A percentile compares a stretch with the other conserved stretches of the same genome.
phyloP scores from a whole-genome alignment of 257 asterid species.

The Cinchona pubescens region DNA sequence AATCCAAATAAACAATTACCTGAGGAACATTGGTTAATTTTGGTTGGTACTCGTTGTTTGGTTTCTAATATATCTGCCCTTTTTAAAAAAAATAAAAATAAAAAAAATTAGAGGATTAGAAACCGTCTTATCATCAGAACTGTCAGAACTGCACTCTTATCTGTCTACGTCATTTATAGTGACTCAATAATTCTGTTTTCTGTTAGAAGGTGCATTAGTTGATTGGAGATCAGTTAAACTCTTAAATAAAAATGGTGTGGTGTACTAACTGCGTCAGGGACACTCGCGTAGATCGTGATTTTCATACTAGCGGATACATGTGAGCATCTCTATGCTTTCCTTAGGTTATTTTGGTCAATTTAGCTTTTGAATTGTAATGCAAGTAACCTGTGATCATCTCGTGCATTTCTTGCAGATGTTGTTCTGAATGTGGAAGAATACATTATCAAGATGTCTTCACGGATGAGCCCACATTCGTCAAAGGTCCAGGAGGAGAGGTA shows the following conservation, averaged over 20 bases:
- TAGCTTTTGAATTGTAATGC: neutral
- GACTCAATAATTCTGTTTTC: neutral
- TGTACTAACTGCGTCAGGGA: conserved; percentile 21
- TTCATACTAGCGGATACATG: conserved; percentile 17
- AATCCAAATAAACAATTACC: neutral
- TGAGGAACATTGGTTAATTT: neutral
- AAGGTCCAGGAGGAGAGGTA: conserved; percentile 28
- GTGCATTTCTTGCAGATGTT: conserved; percentile 18
- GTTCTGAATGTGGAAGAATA: conserved; percentile 28
- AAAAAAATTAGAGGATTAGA: too few relatives aligned
- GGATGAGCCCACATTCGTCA: conserved; percentile 24
- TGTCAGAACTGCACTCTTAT: too few relatives aligned
- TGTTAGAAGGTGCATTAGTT: neutral
- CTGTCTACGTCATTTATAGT: neutral
- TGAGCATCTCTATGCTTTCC: neutral
- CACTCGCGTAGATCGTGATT: conserved; percentile 15
- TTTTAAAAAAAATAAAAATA: too few relatives aligned
- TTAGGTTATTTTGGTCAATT: neutral
- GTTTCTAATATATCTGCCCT: neutral
- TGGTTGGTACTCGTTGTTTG: neutral
- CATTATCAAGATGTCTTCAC: conserved; percentile 18
- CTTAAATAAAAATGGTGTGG: conserved; percentile 15
- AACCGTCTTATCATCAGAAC: too few relatives aligned
- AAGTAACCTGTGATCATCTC: neutral
- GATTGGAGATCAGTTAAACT: neutral